Percentiles rank a stretch among this genome's conserved stretches.
Evolutionary conservation across 1,139 yeast genomes (phyloP).

Genomic region (Williopsis jadinii): DNA sequence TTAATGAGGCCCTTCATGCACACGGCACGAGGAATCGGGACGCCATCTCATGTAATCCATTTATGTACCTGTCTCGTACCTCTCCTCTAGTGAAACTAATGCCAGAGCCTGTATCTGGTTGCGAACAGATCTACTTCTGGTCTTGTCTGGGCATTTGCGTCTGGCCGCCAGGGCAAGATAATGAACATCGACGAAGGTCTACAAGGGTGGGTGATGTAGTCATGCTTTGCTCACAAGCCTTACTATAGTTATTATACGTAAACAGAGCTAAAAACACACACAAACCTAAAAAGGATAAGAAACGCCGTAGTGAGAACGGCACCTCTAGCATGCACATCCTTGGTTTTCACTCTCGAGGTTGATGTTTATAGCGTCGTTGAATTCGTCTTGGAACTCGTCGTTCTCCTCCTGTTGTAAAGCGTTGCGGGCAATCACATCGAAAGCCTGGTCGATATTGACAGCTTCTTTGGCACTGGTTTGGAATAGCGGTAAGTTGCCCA

Average conservation of each 20-base stretch:
- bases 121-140: too few species aligned
- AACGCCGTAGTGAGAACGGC: neutral
- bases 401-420: conserved; percentile 89
- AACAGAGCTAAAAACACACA: neutral
- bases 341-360: conserved; percentile 78
- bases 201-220: too few species aligned
- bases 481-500: conserved; percentile 89
- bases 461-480: conserved; percentile 95
- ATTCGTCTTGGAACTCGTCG: conserved; percentile 86
- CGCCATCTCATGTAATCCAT: too few species aligned
- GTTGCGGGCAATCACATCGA: conserved; percentile 91
- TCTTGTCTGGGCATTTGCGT: too few species aligned
- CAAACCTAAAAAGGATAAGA: neutral
- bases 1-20: too few species aligned
- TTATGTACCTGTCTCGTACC: too few species aligned
- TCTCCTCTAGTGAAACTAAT: too few species aligned
- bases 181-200: too few species aligned
- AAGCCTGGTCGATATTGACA: conserved; percentile 89
- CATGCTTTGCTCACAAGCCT: too few species aligned
- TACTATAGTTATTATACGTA: neutral
- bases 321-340: conserved; percentile 64
- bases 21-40: too few species aligned
- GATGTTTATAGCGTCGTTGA: conserved; percentile 92
- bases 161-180: too few species aligned
- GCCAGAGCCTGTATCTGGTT: too few species aligned